A percentile compares a stretch with the other conserved stretches of the same genome.
Conservation (phyloP, 2,329 filamentous ascomycete species). For the Beauveria sp. region DNA sequence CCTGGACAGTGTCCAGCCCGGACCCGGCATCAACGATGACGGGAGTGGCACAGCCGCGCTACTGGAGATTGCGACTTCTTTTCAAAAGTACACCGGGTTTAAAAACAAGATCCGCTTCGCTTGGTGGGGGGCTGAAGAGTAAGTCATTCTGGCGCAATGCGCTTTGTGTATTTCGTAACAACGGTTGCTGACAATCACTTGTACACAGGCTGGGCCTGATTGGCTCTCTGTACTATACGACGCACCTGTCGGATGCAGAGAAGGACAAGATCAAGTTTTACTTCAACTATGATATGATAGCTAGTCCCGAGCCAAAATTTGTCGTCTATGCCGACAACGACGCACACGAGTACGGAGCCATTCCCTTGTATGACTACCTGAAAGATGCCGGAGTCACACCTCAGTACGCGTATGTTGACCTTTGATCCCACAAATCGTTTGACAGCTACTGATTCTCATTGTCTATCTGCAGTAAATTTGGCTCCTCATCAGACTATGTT, state of each 20-base stretch:
- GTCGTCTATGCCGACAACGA: conserved; percentile 32
- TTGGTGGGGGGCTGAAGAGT: conserved; percentile 38
- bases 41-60: conserved; percentile 31
- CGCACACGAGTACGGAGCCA: conserved; percentile 29
- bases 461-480: conserved; percentile 21
- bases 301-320: conserved; percentile 32
- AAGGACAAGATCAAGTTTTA: conserved; percentile 54
- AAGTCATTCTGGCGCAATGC: conserved; percentile 4
- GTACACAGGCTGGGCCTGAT: conserved; percentile 29
- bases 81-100: conserved; percentile 30
- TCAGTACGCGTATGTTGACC: conserved; percentile 21
- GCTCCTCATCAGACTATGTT: conserved; percentile 31
- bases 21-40: conserved; percentile 35
- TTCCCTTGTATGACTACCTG: conserved; percentile 28
- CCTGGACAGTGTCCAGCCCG: conserved; percentile 31
- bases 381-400: conserved; percentile 26
- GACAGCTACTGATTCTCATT: neutral
- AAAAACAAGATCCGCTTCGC: conserved; percentile 36
- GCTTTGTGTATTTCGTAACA: no score
- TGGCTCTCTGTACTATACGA: conserved; percentile 35
- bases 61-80: conserved; percentile 30
- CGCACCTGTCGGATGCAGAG: conserved; percentile 27
- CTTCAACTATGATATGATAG: conserved; percentile 67
- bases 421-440: neutral
- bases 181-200: neutral